Evolutionary conservation across 208 protist species (phyloP).

Genomic region (Novymonas esmeraldas): DNA sequence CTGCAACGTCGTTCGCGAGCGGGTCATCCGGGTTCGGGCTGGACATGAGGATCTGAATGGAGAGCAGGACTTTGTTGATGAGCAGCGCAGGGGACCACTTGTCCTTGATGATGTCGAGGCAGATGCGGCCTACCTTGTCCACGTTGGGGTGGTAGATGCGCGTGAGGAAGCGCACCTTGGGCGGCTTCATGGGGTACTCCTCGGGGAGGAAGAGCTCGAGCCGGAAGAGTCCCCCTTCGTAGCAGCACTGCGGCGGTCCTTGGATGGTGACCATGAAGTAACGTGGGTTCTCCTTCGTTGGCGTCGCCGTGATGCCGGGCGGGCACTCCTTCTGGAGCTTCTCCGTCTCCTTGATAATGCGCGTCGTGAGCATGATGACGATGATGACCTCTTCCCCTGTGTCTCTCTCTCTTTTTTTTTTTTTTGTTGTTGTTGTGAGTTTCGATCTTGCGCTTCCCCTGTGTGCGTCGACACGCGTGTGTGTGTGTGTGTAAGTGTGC

Average conservation of each 20-base stretch:
- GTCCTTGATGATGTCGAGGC: conserved; percentile 99
- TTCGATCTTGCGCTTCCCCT: too few species aligned
- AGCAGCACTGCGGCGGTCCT: conserved; percentile 89
- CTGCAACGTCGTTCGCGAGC: conserved; percentile 98
- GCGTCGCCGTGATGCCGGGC: conserved; percentile 85
- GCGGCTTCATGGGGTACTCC: conserved; percentile 97
- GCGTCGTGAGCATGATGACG: conserved; percentile 71
- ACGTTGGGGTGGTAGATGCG: conserved; percentile 99
- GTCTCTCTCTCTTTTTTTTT: too few species aligned
- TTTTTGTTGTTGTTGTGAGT: too few species aligned
- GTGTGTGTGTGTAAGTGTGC: neutral
- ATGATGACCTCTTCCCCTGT: too few species aligned
- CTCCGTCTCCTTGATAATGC: conserved; percentile 92
- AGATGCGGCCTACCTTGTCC: conserved; percentile 98
- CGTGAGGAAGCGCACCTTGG: conserved; percentile 98
- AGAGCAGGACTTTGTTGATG: conserved; percentile 99
- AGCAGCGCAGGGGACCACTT: conserved; percentile 99
- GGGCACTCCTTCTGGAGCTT: conserved; percentile 90
- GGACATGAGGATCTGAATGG: conserved; percentile 99
- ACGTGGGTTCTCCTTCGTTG: conserved; percentile 80
- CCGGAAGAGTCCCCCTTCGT: conserved; percentile 89
- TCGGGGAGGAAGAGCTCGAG: conserved; percentile 88
- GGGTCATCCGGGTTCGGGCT: conserved; percentile 99
- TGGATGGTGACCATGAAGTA: conserved; percentile 91
- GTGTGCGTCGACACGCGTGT: neutral